Percentiles rank a stretch among this genome's conserved stretches.
Conservation (phyloP, 257 asterid species). For the Rubia yunnanensis region DNA sequence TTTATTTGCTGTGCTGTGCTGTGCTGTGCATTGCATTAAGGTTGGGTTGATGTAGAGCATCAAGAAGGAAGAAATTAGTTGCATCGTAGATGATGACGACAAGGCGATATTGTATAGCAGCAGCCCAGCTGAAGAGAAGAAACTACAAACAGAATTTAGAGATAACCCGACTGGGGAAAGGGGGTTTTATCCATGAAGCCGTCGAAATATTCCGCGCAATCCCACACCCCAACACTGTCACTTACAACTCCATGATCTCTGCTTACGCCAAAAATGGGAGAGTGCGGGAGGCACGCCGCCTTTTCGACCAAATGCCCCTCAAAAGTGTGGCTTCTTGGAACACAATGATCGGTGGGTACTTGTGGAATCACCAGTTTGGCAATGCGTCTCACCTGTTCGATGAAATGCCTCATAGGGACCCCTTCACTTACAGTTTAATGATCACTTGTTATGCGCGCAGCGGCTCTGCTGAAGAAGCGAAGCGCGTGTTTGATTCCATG, state of each 20-base stretch:
- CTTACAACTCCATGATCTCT: conserved; percentile 37
- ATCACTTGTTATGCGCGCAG: conserved; percentile 30
- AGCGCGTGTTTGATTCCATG: conserved; percentile 26
- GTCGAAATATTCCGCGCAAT: conserved; percentile 20
- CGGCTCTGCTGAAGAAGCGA: conserved; percentile 24
- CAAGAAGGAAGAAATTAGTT: not conserved
- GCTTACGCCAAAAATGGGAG: conserved; percentile 29
- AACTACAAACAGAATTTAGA: conserved; percentile 15
- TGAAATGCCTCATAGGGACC: conserved; percentile 31
- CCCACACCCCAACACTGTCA: conserved; percentile 25
- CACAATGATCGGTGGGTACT: conserved; percentile 13
- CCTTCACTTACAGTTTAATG: conserved; percentile 35
- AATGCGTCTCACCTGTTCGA: conserved; percentile 31
- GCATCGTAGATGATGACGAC: not conserved
- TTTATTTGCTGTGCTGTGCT: too few relatives aligned
- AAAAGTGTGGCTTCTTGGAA: conserved; percentile 17
- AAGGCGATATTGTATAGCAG: conserved; percentile 7
- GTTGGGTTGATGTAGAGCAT: too few relatives aligned
- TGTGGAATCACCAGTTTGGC: conserved; percentile 14
- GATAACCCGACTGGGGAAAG: conserved; percentile 26
- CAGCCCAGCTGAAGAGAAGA: conserved; percentile 12
- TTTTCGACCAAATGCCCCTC: conserved; percentile 20
- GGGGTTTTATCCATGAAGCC: conserved; percentile 30
- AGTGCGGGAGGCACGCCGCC: conserved; percentile 19
- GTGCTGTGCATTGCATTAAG: not conserved